phyloP scores from a whole-genome alignment of 768 basidiomycete species.

The Leccinum broughii region DNA sequence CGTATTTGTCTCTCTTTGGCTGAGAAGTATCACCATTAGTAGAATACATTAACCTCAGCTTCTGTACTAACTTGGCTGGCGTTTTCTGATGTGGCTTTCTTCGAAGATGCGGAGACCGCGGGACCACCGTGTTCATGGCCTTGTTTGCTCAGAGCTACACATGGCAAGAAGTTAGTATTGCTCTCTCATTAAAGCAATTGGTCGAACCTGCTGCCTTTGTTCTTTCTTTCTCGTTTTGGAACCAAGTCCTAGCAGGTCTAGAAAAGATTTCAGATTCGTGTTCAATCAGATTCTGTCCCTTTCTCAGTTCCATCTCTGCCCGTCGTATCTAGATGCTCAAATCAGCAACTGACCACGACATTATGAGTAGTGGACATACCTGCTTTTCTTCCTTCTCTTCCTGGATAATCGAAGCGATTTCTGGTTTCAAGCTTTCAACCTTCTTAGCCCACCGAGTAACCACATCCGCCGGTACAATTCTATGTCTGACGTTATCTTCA shows the following conservation, averaged over 20 bases:
- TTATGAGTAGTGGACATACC: conserved; percentile 41
- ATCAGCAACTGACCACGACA: conserved; percentile 11
- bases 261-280: conserved; percentile 91
- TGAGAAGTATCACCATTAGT: conserved; percentile 31
- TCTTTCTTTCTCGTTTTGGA: conserved; percentile 88
- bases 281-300: conserved; percentile 94
- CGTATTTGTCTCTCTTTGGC: conserved; percentile 75
- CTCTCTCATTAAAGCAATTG: background rate
- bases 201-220: conserved; percentile 68
- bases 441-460: conserved; percentile 69
- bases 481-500: conserved; percentile 83
- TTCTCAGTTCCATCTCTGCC: conserved; percentile 95
- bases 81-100: conserved; percentile 32
- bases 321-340: conserved; percentile 59
- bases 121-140: conserved; percentile 62
- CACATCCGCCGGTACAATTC: conserved; percentile 77
- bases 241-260: conserved; percentile 97
- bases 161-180: conserved; percentile 7
- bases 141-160: conserved; percentile 70
- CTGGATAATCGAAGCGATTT: conserved; percentile 74
- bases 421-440: conserved; percentile 68
- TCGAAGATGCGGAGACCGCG: conserved; percentile 39
- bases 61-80: conserved; percentile 42
- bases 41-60: background rate
- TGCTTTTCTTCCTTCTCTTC: conserved; percentile 98